phyloP scores from a whole-genome alignment of 2,329 filamentous ascomycete genomes.

The Aspergillus tanneri region DNA sequence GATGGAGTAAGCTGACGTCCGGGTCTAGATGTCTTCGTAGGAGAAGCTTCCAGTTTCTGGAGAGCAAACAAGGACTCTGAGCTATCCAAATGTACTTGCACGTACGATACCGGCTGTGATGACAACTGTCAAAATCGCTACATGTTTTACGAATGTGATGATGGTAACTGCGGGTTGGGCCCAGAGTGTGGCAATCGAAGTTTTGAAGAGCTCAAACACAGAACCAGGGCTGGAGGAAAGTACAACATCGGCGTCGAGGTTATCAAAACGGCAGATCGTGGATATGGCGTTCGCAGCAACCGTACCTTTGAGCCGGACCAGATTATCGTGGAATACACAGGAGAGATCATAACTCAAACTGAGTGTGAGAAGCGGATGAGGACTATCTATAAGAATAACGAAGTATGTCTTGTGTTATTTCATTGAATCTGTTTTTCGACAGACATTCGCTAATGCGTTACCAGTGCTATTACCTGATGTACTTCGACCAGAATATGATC shows the following conservation, averaged over 20 bases:
- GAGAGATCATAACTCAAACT: slow-evolving; percentile 92
- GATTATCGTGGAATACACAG: slow-evolving; percentile 98
- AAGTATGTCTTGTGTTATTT: slow-evolving; percentile 56
- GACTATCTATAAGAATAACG: slow-evolving; percentile 87
- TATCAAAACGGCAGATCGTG: slow-evolving; percentile 82
- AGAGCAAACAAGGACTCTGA: slow-evolving; percentile 73
- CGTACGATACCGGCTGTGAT: slow-evolving; percentile 73
- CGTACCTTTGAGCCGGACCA: slow-evolving; percentile 83
- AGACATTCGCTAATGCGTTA: slow-evolving; percentile 11
- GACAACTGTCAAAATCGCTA: slow-evolving; percentile 91
- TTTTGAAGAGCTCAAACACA: slow-evolving; percentile 74
- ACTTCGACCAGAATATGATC: slow-evolving; percentile 97
- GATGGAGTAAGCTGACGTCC: slow-evolving; percentile 29
- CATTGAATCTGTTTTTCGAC: too few relatives aligned
- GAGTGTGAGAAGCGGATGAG: slow-evolving; percentile 95
- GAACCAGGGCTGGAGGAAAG: slow-evolving; percentile 74
- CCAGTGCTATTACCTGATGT: slow-evolving; percentile 97
- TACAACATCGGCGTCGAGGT: slow-evolving; percentile 95
- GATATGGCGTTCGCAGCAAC: slow-evolving; percentile 88
- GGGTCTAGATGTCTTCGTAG: slow-evolving; percentile 79
- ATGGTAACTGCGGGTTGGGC: slow-evolving; percentile 79
- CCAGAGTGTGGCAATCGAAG: slow-evolving; percentile 82
- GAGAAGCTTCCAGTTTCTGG: slow-evolving; percentile 77
- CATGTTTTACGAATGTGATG: slow-evolving; percentile 97
- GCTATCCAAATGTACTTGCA: slow-evolving; percentile 76